Evolutionary conservation across 1,284 basidiomycete genomes (phyloP).

Genomic region (Tausonia pullulans): DNA sequence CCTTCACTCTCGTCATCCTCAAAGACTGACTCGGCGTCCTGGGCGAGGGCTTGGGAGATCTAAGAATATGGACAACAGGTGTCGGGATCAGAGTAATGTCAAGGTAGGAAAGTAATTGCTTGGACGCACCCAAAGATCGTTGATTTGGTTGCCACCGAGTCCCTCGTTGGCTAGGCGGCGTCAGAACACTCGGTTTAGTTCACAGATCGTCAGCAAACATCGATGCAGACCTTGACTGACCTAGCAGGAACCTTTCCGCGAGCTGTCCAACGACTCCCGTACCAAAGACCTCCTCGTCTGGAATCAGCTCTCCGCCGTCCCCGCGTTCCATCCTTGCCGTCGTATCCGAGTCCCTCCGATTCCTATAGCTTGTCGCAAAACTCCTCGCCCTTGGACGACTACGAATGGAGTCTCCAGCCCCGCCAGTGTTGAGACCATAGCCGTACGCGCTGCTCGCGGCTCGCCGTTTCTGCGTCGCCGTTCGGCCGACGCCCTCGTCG

Average conservation of each 20-base stretch:
- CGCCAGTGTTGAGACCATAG: too few species aligned
- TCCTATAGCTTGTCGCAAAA: not conserved
- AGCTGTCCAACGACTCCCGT: slow-evolving; percentile 43
- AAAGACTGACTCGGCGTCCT: slow-evolving; percentile 34
- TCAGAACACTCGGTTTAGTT: too few species aligned
- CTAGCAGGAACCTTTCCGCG: slow-evolving; percentile 74
- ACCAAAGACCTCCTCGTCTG: slow-evolving; percentile 19
- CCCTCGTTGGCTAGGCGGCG: slow-evolving; percentile 31
- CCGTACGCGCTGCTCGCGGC: too few species aligned
- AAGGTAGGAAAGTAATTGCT: slow-evolving; percentile 15
- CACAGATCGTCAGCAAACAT: too few species aligned
- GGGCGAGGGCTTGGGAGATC: slow-evolving; percentile 30
- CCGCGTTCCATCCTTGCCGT: slow-evolving; percentile 20
- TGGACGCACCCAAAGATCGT: slow-evolving; percentile 34
- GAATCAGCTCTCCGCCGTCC: slow-evolving; percentile 21
- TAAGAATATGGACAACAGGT: not conserved
- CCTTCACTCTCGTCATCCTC: slow-evolving; percentile 30
- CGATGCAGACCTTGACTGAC: slow-evolving; percentile 20
- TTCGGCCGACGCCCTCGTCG: too few species aligned
- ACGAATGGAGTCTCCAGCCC: too few species aligned
- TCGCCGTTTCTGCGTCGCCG: too few species aligned
- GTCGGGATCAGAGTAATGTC: not conserved
- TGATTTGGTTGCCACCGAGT: slow-evolving; percentile 32
- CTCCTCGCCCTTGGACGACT: too few species aligned
- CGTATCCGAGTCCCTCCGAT: slow-evolving; percentile 26